Conservation (phyloP, 2,329 filamentous ascomycete species). For the Fusarium avenaceum region DNA sequence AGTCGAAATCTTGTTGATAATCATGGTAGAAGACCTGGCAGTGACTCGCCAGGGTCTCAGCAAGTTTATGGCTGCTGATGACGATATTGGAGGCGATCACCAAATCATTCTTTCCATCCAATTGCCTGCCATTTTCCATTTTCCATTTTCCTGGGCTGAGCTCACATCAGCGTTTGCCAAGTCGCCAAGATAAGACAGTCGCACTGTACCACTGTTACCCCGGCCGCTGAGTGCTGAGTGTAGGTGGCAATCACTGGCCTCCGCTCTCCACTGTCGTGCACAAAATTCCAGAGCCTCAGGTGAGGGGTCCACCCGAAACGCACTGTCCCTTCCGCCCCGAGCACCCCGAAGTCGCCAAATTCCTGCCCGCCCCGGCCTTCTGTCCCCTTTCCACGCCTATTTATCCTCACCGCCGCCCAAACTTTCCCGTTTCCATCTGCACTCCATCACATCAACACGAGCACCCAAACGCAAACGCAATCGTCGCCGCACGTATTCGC, state of each 20-base stretch:
- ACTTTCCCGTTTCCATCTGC: slow-evolving; percentile 27
- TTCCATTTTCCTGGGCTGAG: slow-evolving; percentile 12
- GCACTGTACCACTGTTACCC: slow-evolving; percentile 31
- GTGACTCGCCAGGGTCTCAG: background rate
- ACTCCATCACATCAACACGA: slow-evolving; percentile 1
- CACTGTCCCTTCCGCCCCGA: slow-evolving; percentile 36
- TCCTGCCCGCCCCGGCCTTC: slow-evolving; percentile 19
- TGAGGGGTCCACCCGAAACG: slow-evolving; percentile 39
- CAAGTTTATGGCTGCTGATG: slow-evolving; percentile 12
- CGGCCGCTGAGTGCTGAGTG: slow-evolving; percentile 16
- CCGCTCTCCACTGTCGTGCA: slow-evolving; percentile 30
- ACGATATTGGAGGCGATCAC: slow-evolving; percentile 20
- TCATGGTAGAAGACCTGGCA: background rate
- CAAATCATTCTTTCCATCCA: background rate
- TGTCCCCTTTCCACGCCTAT: slow-evolving; percentile 27
- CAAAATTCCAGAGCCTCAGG: slow-evolving; percentile 44
- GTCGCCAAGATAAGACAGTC: slow-evolving; percentile 31
- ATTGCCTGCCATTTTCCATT: background rate
- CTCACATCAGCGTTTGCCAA: slow-evolving; percentile 30
- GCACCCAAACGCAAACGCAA: slow-evolving; percentile 6
- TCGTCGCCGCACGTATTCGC: slow-evolving; percentile 9
- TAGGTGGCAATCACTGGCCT: slow-evolving; percentile 35
- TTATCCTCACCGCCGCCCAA: slow-evolving; percentile 44
- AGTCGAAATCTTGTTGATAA: background rate
- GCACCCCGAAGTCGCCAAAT: slow-evolving; percentile 36